Conservation (phyloP, 2,329 filamentous ascomycete genomes). For the Biscogniauxia sp. region DNA sequence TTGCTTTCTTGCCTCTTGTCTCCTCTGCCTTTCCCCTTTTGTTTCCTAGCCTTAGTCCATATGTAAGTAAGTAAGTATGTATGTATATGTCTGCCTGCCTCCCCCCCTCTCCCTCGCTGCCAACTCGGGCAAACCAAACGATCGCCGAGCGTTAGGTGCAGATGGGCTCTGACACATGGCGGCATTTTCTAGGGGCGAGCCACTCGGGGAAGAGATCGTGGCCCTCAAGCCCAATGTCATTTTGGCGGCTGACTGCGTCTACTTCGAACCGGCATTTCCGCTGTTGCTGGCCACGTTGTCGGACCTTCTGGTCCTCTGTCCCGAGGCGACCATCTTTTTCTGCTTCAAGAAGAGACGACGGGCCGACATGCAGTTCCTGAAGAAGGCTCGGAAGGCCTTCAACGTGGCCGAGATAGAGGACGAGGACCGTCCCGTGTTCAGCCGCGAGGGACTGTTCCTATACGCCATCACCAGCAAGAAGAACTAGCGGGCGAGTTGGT, state of each 20-base stretch:
- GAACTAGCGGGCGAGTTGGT: neutral
- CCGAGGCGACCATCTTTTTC: conserved; percentile 66
- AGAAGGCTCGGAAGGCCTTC: conserved; percentile 67
- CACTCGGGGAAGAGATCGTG: conserved; percentile 51
- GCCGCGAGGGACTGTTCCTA: conserved; percentile 58
- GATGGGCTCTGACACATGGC: conserved; percentile 16
- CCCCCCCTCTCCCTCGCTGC: conserved; percentile 9
- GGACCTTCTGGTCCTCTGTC: conserved; percentile 71
- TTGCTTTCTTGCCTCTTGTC: too few relatives aligned
- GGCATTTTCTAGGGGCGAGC: conserved; percentile 52
- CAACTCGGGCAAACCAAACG: neutral
- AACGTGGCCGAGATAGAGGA: conserved; percentile 60
- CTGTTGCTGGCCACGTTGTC: conserved; percentile 76
- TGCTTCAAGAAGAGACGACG: conserved; percentile 92
- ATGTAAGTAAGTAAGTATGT: too few relatives aligned
- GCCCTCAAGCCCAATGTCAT: conserved; percentile 71
- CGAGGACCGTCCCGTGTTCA: conserved; percentile 56
- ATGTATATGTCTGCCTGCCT: neutral
- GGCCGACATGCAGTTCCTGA: conserved; percentile 74
- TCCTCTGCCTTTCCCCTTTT: too few relatives aligned
- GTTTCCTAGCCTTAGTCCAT: too few relatives aligned
- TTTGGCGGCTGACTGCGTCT: conserved; percentile 94
- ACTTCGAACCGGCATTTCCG: conserved; percentile 94
- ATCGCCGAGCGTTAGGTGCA: conserved; percentile 16
- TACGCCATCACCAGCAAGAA: conserved; percentile 46